Evolutionary conservation across 2,329 filamentous ascomycete genomes (phyloP).

Genomic region (Aureobasidium subglaciale): DNA sequence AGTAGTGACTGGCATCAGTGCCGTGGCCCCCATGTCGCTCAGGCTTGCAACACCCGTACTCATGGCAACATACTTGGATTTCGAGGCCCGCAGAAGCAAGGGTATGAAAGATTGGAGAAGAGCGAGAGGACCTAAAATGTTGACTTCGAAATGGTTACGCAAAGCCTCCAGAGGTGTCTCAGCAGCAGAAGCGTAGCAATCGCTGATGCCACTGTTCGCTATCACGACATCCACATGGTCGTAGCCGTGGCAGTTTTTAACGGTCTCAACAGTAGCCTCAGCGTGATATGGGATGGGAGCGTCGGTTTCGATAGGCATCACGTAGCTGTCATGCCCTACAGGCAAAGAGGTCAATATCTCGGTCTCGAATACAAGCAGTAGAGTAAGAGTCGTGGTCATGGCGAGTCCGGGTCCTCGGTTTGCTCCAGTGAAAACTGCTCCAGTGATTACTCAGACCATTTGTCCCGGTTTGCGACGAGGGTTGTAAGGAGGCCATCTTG

Average conservation of each 20-base stretch:
- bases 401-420: constrained; percentile 13
- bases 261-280: constrained; percentile 22
- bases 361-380: constrained; percentile 33
- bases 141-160: constrained; percentile 27
- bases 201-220: constrained; percentile 20
- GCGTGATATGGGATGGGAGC: constrained; percentile 30
- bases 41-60: constrained; percentile 14
- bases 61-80: constrained; percentile 35
- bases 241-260: constrained; percentile 24
- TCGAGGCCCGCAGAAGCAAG: constrained; percentile 27
- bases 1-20: constrained; percentile 27
- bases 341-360: constrained; percentile 32
- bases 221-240: constrained; percentile 22
- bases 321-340: constrained; percentile 26
- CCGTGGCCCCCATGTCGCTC: constrained; percentile 16
- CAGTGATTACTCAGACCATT: constrained; percentile 11
- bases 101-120: constrained; percentile 41
- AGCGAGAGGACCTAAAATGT: constrained; percentile 32
- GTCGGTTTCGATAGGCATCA: constrained; percentile 42
- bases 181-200: constrained; percentile 19
- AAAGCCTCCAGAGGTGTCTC: constrained; percentile 24
- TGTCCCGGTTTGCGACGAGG: background rate
- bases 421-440: constrained; percentile 17
- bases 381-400: constrained; percentile 10
- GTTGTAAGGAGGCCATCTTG: background rate